Evolutionary conservation across 2,329 filamentous ascomycete genomes (phyloP).

Genomic region (Ceratocystis cacaofunesta): DNA sequence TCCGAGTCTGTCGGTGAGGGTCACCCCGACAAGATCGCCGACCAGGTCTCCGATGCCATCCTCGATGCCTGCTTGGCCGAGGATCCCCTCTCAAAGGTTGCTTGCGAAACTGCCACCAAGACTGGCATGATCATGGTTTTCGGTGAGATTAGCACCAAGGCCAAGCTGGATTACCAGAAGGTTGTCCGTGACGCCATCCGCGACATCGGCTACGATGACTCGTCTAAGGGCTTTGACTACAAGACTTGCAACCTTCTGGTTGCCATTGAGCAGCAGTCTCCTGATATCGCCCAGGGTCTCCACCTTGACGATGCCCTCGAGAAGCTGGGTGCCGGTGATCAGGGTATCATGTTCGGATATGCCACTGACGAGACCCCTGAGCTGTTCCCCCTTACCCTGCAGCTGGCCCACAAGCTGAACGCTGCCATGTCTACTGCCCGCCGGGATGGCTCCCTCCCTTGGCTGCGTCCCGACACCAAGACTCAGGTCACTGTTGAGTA

Average conservation of each 20-base stretch:
- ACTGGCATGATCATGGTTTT: conserved; percentile 99
- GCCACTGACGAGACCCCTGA: conserved; percentile 98
- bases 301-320: conserved; percentile 96
- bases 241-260: conserved; percentile 98
- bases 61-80: conserved; percentile 93
- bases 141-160: conserved; percentile 96
- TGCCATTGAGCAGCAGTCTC: conserved; percentile 97
- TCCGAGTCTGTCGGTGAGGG: conserved; percentile 83
- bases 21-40: conserved; percentile 93
- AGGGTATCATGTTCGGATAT: conserved; percentile 99
- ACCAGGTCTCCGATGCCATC: conserved; percentile 96
- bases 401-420: conserved; percentile 95
- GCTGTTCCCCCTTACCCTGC: conserved; percentile 83
- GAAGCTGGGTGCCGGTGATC: conserved; percentile 95
- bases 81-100: conserved; percentile 96
- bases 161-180: conserved; percentile 93
- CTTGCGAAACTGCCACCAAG: conserved; percentile 99
- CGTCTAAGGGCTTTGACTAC: conserved; percentile 97
- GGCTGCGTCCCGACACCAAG: conserved; percentile 98
- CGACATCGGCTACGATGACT: conserved; percentile 97
- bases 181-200: conserved; percentile 88
- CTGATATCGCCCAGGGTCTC: conserved; percentile 97
- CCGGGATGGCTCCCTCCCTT: conserved; percentile 72
- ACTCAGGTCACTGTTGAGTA: conserved; percentile 99
- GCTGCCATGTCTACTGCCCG: conserved; percentile 82